Evolutionary conservation across 805 yeast genomes (phyloP).

Genomic region (Metschnikowia rubicola): DNA sequence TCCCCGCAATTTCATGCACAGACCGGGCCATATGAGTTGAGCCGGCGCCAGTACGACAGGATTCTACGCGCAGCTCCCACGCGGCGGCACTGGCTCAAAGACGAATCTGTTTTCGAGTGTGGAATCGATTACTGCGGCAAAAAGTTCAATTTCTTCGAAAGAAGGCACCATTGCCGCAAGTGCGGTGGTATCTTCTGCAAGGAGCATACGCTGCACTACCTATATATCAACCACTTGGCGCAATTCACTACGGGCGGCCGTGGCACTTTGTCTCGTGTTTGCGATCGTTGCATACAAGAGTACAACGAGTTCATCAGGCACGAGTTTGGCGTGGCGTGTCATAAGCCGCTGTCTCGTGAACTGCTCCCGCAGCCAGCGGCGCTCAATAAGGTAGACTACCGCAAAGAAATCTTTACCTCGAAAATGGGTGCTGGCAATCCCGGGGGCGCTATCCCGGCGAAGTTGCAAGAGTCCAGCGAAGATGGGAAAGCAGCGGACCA

Average conservation of each 20-base stretch:
- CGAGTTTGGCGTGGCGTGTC: slow-evolving; percentile 34
- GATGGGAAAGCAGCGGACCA: slow-evolving; percentile 20
- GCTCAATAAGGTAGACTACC: slow-evolving; percentile 3
- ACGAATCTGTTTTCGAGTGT: slow-evolving; percentile 61
- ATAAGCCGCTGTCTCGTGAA: slow-evolving; percentile 9
- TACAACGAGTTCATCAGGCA: slow-evolving; percentile 49
- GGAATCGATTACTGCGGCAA: slow-evolving; percentile 53
- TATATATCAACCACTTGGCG: slow-evolving; percentile 55
- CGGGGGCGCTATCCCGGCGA: background rate
- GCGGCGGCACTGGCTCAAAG: slow-evolving; percentile 71
- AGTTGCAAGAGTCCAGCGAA: slow-evolving; percentile 8
- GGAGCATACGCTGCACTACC: slow-evolving; percentile 56
- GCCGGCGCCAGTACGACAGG: slow-evolving; percentile 24
- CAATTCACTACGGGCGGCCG: slow-evolving; percentile 64
- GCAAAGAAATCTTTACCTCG: slow-evolving; percentile 11
- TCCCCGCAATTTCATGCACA: slow-evolving; percentile 11
- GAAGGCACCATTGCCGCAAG: slow-evolving; percentile 80
- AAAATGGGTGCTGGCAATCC: background rate
- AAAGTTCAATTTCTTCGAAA: slow-evolving; percentile 71
- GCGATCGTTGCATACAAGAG: slow-evolving; percentile 62
- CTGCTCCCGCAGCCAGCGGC: slow-evolving; percentile 5
- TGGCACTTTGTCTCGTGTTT: slow-evolving; percentile 66
- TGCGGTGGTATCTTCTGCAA: slow-evolving; percentile 82
- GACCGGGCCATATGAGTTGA: slow-evolving; percentile 14
- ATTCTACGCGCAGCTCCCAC: slow-evolving; percentile 45